A percentile compares a stretch with the other conserved stretches of the same genome.
These are phyloP conservation scores for Bruguiera parviflora DNA, from an alignment of 345 rosid species.

Conservation along the genomic window DNA sequence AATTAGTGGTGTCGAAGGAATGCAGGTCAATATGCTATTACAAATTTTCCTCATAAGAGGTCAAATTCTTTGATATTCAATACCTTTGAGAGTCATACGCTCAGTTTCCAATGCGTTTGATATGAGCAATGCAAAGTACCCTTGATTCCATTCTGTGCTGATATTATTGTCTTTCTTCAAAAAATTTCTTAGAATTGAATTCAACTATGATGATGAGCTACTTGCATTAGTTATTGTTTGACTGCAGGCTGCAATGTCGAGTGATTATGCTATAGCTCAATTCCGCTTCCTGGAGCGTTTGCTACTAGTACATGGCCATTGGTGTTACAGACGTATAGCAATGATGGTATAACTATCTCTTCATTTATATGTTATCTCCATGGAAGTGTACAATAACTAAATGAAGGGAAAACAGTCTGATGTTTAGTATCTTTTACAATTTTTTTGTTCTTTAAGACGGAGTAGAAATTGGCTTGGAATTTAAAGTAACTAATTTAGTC, in stretches of 20 bases:
- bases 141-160: neutral
- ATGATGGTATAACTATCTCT: conserved; percentile 58
- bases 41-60: neutral
- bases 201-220: neutral
- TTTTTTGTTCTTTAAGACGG: neutral
- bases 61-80: neutral
- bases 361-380: neutral
- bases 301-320: conserved; percentile 88
- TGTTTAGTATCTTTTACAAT: neutral
- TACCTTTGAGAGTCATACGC: neutral
- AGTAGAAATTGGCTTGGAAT: neutral
- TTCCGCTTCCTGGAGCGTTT: conserved; percentile 76
- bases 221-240: conserved; percentile 10
- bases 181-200: neutral
- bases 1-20: conserved; percentile 91
- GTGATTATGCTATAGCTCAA: conserved; percentile 91
- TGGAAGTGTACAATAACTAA: too few relatives aligned
- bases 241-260: conserved; percentile 89
- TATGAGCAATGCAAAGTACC: neutral
- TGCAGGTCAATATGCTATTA: conserved; percentile 55
- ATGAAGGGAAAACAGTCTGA: too few relatives aligned
- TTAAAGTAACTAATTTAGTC: neutral
- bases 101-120: neutral
- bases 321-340: conserved; percentile 93
- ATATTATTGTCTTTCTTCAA: conserved; percentile 2